These are phyloP conservation scores for Solanum ossicruentum DNA, from an alignment of 257 asterid genomes.

Conservation along the genomic window DNA sequence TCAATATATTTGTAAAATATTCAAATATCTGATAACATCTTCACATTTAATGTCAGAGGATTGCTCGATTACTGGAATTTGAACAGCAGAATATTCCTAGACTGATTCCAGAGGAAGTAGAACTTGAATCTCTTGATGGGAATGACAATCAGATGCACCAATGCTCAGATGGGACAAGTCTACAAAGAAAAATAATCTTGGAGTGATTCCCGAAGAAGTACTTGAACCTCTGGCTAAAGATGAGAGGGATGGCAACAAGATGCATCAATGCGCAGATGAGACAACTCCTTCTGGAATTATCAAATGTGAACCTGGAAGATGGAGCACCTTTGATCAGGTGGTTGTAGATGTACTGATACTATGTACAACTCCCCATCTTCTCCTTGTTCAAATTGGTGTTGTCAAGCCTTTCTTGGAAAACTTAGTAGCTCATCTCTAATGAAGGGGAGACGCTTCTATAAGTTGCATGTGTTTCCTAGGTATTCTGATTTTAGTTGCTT, in stretches of 20 bases:
- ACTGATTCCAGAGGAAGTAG: not conserved
- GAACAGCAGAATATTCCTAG: not conserved
- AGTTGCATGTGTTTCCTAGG: not conserved
- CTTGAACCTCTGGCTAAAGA: conserved; percentile 14
- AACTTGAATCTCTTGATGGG: not conserved
- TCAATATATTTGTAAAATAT: not conserved
- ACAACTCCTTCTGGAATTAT: not conserved
- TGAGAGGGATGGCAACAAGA: not conserved
- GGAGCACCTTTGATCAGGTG: not conserved
- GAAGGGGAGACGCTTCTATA: not conserved
- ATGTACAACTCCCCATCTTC: not conserved
- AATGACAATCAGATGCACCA: not conserved
- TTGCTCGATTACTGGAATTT: conserved; percentile 21
- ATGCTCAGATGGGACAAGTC: conserved; percentile 27
- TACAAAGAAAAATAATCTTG: conserved; percentile 30
- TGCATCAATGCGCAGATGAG: not conserved
- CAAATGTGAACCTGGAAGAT: not conserved
- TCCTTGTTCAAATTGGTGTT: not conserved
- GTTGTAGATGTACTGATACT: not conserved
- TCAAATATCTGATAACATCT: not conserved
- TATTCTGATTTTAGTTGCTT: no score
- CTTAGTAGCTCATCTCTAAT: not conserved
- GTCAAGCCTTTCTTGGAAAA: not conserved
- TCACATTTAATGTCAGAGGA: not conserved
- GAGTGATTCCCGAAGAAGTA: conserved; percentile 34